phyloP scores from a whole-genome alignment of 2,329 filamentous ascomycete species.

The Stylonectria norvegica region DNA sequence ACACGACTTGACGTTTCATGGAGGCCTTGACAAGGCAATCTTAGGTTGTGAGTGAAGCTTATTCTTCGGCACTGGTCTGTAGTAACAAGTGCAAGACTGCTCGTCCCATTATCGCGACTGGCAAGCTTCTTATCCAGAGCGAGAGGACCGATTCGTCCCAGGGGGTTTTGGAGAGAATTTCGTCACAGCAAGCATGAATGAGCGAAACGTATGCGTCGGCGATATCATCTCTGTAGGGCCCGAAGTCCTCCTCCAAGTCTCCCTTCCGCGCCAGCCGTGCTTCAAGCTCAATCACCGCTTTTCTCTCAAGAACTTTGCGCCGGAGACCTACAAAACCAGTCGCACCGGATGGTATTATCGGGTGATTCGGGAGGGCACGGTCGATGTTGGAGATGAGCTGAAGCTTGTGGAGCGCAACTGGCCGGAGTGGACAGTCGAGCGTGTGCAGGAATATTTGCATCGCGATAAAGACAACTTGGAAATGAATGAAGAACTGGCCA shows the following conservation, averaged over 20 bases:
- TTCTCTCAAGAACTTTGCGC: constrained; percentile 59
- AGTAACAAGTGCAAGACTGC: constrained; percentile 44
- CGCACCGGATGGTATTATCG: constrained; percentile 67
- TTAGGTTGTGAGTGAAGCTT: constrained; percentile 46
- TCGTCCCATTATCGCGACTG: constrained; percentile 56
- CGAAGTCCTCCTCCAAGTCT: constrained; percentile 54
- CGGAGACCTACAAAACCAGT: constrained; percentile 51
- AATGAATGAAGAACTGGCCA: constrained; percentile 51
- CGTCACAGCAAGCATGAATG: constrained; percentile 55
- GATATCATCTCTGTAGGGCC: constrained; percentile 54
- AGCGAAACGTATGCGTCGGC: constrained; percentile 63
- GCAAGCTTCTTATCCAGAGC: constrained; percentile 50
- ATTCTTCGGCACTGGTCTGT: neutral
- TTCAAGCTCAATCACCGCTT: constrained; percentile 69
- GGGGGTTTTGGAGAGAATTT: constrained; percentile 66
- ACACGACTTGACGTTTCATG: constrained; percentile 60
- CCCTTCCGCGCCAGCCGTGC: constrained; percentile 61
- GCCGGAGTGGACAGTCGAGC: constrained; percentile 60
- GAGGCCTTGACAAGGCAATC: constrained; percentile 61
- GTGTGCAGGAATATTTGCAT: constrained; percentile 61
- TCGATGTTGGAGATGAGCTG: constrained; percentile 56
- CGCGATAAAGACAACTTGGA: constrained; percentile 48
- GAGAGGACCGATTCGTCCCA: constrained; percentile 48
- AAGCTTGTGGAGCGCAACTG: constrained; percentile 51
- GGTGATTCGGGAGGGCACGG: constrained; percentile 52